Evolutionary conservation across 768 basidiomycete species (phyloP), one percentile per base, ranked within the genome.

Genomic region (Lyophyllum shimeji): DNA sequence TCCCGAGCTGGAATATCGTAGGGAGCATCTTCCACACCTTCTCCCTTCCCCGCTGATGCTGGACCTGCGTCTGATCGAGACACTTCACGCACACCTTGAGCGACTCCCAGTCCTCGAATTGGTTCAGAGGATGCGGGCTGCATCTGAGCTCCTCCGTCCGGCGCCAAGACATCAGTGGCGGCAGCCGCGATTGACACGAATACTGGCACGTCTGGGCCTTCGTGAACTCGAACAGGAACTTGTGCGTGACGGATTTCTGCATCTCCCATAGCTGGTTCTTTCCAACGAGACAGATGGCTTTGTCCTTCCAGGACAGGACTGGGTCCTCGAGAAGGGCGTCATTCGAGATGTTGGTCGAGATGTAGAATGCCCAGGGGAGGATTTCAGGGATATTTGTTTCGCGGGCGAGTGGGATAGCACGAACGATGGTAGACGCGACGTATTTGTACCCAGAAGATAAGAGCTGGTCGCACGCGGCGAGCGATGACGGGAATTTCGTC

Each of bases 361-460:
- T 72, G 52, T 78, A 78, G 60, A 74, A 76, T 1, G 76, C 76
- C 76, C 76, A 78, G 1, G 76, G 76, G 1, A 78, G 71, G 20
- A 78, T 73, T 49, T 70, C 71, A 8, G 74, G 76, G 18, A 78
- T 64, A 45, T 71, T 73, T 13, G 72, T 68, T 46, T 72, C 71
- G 15, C 73, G 67, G 1, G 76, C 76, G 24, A 78, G 69, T 5
- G 72, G 73, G 27, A 78, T 77, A n/a, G 75, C 70, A 34, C 73
- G 70, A 18, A 76, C 71, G 42, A 78, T 69, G 24, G 72, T 70
- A 1, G 67, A 64, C 11, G 74, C 67, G 1, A 67, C 62, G 50
- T 78, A 78, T 48, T 69, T 63, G 31, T 70, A 71, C 24, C 73
- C 65, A 29, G 70, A 67, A 15, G 65, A 57, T 5, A 76, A 67